These are phyloP conservation scores for Knoxdaviesia capensis DNA, from an alignment of 2,329 filamentous ascomycete genomes.

Conservation along the genomic window DNA sequence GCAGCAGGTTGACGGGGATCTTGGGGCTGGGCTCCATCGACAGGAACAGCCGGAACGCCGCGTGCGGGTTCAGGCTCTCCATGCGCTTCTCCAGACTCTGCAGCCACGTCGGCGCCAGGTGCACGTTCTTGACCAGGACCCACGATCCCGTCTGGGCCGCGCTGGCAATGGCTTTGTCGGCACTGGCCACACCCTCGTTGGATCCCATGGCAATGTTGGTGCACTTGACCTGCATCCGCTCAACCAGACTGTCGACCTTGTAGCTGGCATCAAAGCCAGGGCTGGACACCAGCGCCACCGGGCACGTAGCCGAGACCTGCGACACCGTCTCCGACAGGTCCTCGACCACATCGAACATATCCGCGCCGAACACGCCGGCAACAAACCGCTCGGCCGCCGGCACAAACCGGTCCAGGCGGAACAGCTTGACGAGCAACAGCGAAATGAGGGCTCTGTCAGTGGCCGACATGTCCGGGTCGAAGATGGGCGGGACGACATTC, in stretches of 20 bases:
- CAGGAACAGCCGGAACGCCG: constrained; percentile 83
- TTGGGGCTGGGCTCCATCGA: constrained; percentile 96
- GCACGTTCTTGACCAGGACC: constrained; percentile 98
- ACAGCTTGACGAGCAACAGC: constrained; percentile 82
- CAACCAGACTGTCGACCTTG: constrained; percentile 91
- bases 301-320: constrained; percentile 65
- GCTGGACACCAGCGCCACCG: constrained; percentile 81
- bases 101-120: constrained; percentile 86
- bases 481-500: constrained; percentile 57
- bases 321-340: constrained; percentile 72
- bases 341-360: constrained; percentile 65
- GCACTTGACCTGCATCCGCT: constrained; percentile 62
- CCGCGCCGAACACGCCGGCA: constrained; percentile 61
- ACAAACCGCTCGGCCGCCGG: constrained; percentile 87
- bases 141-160: constrained; percentile 83
- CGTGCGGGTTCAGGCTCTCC: constrained; percentile 82
- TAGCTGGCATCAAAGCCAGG: constrained; percentile 97
- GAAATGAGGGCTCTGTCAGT: constrained; percentile 63
- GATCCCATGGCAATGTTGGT: constrained; percentile 99
- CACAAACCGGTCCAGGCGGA: constrained; percentile 88
- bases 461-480: constrained; percentile 37
- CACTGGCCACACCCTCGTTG: constrained; percentile 76
- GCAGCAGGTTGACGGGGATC: constrained; percentile 88
- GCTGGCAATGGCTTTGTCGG: constrained; percentile 86
- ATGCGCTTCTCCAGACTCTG: constrained; percentile 95